Base-by-base conservation (phyloP, 345 rosid genomes). In the Zanthoxylum bungeanum region DNA sequence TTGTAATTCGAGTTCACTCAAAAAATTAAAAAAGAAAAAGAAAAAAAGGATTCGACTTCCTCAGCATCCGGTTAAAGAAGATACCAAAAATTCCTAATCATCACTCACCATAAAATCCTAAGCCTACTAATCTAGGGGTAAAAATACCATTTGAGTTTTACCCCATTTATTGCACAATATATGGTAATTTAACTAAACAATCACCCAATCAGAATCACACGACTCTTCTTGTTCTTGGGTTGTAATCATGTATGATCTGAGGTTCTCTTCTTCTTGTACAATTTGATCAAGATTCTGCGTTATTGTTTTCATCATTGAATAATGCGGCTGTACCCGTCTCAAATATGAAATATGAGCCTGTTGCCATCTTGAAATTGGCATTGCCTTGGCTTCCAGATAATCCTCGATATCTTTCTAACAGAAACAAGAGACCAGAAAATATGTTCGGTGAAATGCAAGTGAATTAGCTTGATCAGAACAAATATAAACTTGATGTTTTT, bases 121-220 rank as follows among this genome's bases (percentile, higher is more conserved):
- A 57, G 8, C 9, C 36, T 28, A 0, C 3, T 55, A 12, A 55
- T 55, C 47, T 42, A 3, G 17, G 33, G 33, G 6, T 9, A 27
- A 21, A 60, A 60, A 14, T 22, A 39, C 7, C 37, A 51, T 33
- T 27, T 50, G 50, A 28, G 34, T 14, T n/a, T n/a, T 10, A 31
- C n/a, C 27, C 21, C 9, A 28, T 24, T 74, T 4, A 25, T 27
- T 16, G 22, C 14, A 28, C 9, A 44, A 9, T 42, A 36, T 3
- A 4, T 46, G 2, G 9, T 7, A 37, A 39, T 34, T 67, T 22
- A 33, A 59, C 60, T 73, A 73, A 66, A 82, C 34, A 42, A 82
- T 37, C 65, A 70, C 77, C 85, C 79, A 82, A 21, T 79, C 85
- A 16, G 75, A 73, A 22, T 78, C 79, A n/a, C 33, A 60, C 33